A percentile compares a stretch with the other conserved stretches of the same genome.
These are phyloP conservation scores for Zymoseptoria crescenta DNA, from an alignment of 2,329 filamentous ascomycete genomes.

Conservation along the genomic window DNA sequence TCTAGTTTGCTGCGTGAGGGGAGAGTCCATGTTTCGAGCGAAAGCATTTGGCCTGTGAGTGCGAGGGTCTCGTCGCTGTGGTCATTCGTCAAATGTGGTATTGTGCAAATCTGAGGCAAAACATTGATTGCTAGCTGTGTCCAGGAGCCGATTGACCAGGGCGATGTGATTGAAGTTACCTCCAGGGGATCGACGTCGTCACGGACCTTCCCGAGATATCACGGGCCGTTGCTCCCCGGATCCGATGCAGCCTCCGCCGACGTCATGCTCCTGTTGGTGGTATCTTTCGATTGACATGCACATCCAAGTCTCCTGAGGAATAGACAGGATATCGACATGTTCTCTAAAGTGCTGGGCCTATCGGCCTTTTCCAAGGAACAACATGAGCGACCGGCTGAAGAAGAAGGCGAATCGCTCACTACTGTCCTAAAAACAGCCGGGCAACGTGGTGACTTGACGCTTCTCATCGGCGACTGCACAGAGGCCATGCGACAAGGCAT, in stretches of 20 bases:
- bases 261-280: background rate
- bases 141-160: background rate
- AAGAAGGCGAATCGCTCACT: conserved; percentile 35
- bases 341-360: conserved; percentile 16
- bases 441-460: conserved; percentile 37
- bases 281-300: background rate
- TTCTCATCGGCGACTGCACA: conserved; percentile 40
- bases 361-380: conserved; percentile 14
- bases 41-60: background rate
- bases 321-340: conserved; percentile 9
- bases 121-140: background rate
- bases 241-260: background rate
- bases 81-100: background rate
- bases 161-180: background rate
- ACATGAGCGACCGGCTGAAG: conserved; percentile 10
- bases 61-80: background rate
- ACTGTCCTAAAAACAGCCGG: conserved; percentile 38
- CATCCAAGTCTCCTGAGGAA: conserved; percentile 11
- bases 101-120: background rate
- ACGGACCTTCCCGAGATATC: background rate
- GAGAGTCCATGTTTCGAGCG: conserved; percentile 72
- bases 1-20: conserved; percentile 83
- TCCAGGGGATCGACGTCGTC: background rate
- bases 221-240: background rate
- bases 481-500: conserved; percentile 40